phyloP scores from a whole-genome alignment of 2,329 filamentous ascomycete genomes.

The Penicillium polonicum region DNA sequence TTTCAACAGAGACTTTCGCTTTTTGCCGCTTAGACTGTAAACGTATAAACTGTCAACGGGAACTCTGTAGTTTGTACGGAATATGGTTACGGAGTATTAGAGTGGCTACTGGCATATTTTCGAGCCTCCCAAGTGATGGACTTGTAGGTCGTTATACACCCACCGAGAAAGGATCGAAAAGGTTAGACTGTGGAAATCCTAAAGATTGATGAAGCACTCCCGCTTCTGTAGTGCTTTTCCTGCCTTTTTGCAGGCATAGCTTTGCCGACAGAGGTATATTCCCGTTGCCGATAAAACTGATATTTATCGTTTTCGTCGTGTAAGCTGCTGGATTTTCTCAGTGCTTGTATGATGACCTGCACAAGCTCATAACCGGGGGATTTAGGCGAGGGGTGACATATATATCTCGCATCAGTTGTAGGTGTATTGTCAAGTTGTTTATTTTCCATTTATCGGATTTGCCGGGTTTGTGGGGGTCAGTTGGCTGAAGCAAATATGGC shows the following conservation, averaged over 20 bases:
- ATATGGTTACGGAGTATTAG: background rate
- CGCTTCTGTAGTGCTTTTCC: background rate
- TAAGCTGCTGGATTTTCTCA: background rate
- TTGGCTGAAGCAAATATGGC: background rate
- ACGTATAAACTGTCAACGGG: too few species aligned
- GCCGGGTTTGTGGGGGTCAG: background rate
- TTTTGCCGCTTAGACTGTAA: background rate
- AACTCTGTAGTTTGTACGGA: background rate
- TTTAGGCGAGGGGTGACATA: background rate
- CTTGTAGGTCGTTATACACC: background rate
- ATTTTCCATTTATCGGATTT: background rate
- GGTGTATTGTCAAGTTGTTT: background rate
- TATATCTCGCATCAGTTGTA: background rate
- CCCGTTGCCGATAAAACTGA: background rate
- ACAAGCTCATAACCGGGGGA: background rate
- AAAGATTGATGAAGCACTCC: background rate
- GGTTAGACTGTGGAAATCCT: background rate
- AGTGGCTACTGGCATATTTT: background rate
- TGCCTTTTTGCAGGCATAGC: background rate
- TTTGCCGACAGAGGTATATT: background rate
- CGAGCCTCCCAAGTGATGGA: background rate
- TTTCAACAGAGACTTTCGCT: background rate
- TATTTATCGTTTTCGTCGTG: background rate
- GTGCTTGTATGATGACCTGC: background rate
- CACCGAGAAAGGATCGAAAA: background rate